These are phyloP conservation scores for Phyllachora maydis DNA, from an alignment of 2,329 filamentous ascomycete species.

Conservation along the genomic window DNA sequence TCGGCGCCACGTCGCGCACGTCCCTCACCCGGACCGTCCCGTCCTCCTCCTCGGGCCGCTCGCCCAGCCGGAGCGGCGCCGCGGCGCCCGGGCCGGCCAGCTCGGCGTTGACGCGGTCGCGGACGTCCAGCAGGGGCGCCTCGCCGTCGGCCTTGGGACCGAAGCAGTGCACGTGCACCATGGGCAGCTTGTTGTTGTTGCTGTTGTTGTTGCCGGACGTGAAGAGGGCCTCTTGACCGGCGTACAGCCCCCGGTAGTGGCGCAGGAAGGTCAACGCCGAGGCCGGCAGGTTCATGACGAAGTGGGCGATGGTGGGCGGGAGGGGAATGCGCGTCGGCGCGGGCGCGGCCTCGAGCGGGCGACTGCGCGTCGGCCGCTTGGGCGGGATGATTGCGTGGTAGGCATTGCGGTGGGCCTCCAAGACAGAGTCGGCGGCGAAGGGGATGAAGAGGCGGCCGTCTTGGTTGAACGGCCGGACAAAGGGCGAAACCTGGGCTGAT, in stretches of 20 bases:
- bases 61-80: constrained; percentile 31
- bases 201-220: too few relatives aligned
- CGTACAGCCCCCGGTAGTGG: constrained; percentile 60
- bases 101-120: constrained; percentile 40
- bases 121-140: constrained; percentile 40
- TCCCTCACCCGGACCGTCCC: constrained; percentile 37
- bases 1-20: constrained; percentile 75
- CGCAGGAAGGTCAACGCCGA: constrained; percentile 68
- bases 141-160: constrained; percentile 63
- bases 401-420: constrained; percentile 24
- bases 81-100: constrained; percentile 34
- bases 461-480: constrained; percentile 59
- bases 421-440: constrained; percentile 39
- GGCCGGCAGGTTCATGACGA: constrained; percentile 93
- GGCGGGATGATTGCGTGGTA: constrained; percentile 32
- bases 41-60: constrained; percentile 22
- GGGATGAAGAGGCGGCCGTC: constrained; percentile 72
- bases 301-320: constrained; percentile 70
- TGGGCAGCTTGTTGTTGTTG: constrained; percentile 42
- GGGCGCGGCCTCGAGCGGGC: constrained; percentile 1
- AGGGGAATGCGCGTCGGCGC: constrained; percentile 23
- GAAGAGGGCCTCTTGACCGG: constrained; percentile 47
- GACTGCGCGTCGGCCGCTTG: constrained; percentile 16
- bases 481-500: constrained; percentile 33
- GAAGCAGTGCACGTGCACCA: constrained; percentile 93